Conservation (phyloP, 2,329 filamentous ascomycete genomes). For the Arthrobotrys sphaeroides region DNA sequence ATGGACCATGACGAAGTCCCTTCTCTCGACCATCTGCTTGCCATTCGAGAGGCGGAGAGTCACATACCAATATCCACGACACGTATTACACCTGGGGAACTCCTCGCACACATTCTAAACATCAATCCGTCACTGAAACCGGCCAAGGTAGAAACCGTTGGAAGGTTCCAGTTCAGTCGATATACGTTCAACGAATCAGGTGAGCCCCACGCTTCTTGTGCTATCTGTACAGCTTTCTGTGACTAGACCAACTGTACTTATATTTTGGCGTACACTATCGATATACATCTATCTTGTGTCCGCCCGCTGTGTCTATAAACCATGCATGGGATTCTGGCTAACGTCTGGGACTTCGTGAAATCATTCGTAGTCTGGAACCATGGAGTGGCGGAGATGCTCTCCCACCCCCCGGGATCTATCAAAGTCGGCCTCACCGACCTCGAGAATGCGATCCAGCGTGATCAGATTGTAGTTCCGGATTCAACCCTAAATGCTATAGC, state of each 20-base stretch:
- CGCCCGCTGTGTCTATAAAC: too few species aligned
- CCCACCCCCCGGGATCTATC: background rate
- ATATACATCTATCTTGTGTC: too few species aligned
- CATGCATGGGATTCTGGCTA: background rate
- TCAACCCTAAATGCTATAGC: too few species aligned
- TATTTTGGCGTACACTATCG: background rate
- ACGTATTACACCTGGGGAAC: slow-evolving; percentile 1
- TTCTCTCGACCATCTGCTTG: slow-evolving; percentile 23
- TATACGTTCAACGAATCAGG: slow-evolving; percentile 29
- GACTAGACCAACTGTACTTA: background rate
- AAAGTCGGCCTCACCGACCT: background rate
- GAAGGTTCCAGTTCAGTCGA: background rate
- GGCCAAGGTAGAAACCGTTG: background rate
- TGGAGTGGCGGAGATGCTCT: slow-evolving; percentile 34
- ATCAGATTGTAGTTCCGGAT: background rate
- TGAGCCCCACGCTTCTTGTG: background rate
- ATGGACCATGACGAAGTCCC: background rate
- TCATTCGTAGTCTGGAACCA: slow-evolving; percentile 41
- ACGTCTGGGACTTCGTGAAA: background rate
- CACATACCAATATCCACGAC: slow-evolving; percentile 26
- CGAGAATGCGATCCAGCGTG: background rate
- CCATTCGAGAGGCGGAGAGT: slow-evolving; percentile 16
- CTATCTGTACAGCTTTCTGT: background rate
- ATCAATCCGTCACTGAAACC: slow-evolving; percentile 25
- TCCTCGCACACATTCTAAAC: slow-evolving; percentile 25